Base-by-base conservation (phyloP, 164 flowering plant genomes). In the Litsea cubeba region DNA sequence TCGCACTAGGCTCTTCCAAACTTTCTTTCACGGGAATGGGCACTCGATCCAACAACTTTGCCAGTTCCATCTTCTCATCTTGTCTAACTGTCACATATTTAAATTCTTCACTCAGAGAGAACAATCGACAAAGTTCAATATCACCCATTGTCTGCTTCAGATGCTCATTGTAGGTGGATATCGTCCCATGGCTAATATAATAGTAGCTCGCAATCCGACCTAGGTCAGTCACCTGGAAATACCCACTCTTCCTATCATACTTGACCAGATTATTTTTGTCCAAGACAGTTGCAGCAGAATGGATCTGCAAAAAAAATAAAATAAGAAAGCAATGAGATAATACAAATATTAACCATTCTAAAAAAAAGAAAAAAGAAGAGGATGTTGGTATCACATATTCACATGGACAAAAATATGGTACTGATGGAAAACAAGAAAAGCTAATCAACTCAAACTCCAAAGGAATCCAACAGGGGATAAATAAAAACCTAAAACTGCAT, bases 191-290 rank as follows among this genome's bases (percentile, higher is more conserved):
- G 23, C 90, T 86, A 63, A 96, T 91, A 72, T 96, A 94, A 70
- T 92, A 94, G 76, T 89, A 92, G 76, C 99, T 96, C n/a, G 98
- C 98, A 81, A 96, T 94, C 65, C 97, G 95, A 57, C 99, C 99
- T 80, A 96, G 82, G 78, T 94, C 99, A 12, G 99, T 96, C 7
- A 91, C 97, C 79, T 96, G 98, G 83, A 96, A 96, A 76, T 92
- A 92, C 75, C 99, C 98, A 87, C 97, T 94, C 79, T 89, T 94
- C 65, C 95, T 80, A 71, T 94, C 99, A 81, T 96, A 96, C 82
- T 92, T 94, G 65, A 96, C 85, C 84, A 94, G 78, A 81, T 90
- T 94, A 77, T 91, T 94, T 77, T 84, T 92, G 79, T 94, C 98
- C 86, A 96, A 82, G 62, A 91, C 76, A 17, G 84, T 92, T 57